Evolutionary conservation across 441 rosid genomes (phyloP).

Genomic region (Arabidopsis hybrid): DNA sequence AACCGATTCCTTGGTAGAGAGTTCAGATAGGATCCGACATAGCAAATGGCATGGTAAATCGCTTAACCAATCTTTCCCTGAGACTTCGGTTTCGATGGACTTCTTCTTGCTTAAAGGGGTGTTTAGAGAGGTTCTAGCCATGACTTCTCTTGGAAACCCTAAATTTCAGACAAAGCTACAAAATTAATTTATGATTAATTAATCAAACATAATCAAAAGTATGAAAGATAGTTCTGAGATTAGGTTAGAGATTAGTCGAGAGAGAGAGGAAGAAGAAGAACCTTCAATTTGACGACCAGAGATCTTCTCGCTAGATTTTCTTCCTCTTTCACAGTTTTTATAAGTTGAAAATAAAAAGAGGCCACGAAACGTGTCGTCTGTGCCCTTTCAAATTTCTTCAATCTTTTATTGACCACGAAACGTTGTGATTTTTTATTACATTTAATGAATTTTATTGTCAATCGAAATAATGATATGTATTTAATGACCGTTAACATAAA

Average conservation of each 20-base stretch:
- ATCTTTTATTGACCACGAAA: too few relatives aligned
- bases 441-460: too few relatives aligned
- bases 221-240: neutral
- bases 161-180: neutral
- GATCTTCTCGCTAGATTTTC: neutral
- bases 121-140: neutral
- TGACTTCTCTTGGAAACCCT: neutral
- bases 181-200: neutral
- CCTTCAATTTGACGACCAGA: neutral
- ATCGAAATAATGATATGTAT: too few relatives aligned
- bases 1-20: constrained; percentile 6
- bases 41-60: constrained; percentile 1
- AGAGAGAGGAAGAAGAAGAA: neutral
- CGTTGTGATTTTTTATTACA: too few relatives aligned
- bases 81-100: neutral
- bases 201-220: too few relatives aligned
- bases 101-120: neutral
- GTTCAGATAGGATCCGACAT: neutral
- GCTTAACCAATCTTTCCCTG: constrained; percentile 8
- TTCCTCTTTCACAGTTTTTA: neutral
- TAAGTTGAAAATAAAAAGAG: neutral
- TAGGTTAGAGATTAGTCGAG: neutral
- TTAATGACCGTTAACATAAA: too few relatives aligned
- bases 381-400: neutral
- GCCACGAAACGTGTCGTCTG: neutral